A percentile compares a stretch with the other conserved stretches of the same genome.
phyloP scores from a whole-genome alignment of 176 grass and related monocot species.

The Ananas comosus region DNA sequence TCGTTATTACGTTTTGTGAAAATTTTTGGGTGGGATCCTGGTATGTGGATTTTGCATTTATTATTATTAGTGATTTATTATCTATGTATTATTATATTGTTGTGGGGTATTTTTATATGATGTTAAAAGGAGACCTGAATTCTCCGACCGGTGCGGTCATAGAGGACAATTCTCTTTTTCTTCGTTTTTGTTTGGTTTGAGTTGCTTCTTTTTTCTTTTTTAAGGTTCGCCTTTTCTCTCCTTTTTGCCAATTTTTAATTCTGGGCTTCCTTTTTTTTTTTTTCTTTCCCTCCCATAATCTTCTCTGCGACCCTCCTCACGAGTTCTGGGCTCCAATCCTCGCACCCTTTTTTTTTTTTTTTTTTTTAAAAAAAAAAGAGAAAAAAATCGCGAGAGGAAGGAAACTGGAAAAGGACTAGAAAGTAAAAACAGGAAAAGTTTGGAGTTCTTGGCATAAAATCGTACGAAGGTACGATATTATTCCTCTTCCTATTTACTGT shows the following conservation, averaged over 20 bases:
- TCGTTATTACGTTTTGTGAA: no score
- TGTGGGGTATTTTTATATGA: not conserved
- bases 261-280: not conserved
- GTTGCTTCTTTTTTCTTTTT: not conserved
- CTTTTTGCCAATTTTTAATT: not conserved
- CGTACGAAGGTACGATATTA: not conserved
- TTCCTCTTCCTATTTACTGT: not conserved
- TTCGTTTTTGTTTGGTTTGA: not conserved
- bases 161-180: not conserved
- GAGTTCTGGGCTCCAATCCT: not conserved
- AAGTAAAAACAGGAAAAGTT: not conserved
- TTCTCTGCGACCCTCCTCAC: not conserved
- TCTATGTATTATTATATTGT: no score
- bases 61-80: no score
- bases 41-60: no score
- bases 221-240: not conserved
- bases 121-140: constrained; percentile 10
- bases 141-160: constrained; percentile 2
- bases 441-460: not conserved
- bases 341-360: not conserved
- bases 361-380: not conserved
- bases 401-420: not conserved
- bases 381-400: not conserved
- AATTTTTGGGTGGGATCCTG: not conserved
- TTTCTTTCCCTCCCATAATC: not conserved